Percentiles rank a stretch among this genome's conserved stretches.
phyloP scores from a whole-genome alignment of 2,329 filamentous ascomycete species.

The Ceratocystis destructans region DNA sequence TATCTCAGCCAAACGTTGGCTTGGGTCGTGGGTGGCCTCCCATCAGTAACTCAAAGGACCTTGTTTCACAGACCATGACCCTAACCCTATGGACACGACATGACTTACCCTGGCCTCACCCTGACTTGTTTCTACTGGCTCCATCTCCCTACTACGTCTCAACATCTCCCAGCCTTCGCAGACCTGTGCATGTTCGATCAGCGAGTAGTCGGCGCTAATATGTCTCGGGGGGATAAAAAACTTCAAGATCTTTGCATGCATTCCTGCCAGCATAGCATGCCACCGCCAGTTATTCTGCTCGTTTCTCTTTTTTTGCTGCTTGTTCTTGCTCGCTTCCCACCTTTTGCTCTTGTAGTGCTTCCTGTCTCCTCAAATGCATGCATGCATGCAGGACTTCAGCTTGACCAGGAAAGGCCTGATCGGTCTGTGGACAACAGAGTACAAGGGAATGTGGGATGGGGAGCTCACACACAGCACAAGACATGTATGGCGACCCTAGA shows the following conservation, averaged over 20 bases:
- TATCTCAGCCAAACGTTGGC: neutral
- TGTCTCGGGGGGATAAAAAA: neutral
- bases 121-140: neutral
- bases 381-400: neutral
- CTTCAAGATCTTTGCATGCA: neutral
- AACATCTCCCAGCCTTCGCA: neutral
- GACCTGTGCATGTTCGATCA: neutral
- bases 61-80: neutral
- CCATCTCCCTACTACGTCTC: neutral
- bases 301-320: neutral
- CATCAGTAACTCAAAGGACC: neutral
- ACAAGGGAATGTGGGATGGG: too few relatives aligned
- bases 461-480: too few relatives aligned
- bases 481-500: too few relatives aligned
- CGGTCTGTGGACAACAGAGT: too few relatives aligned
- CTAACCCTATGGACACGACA: neutral
- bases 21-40: conserved; percentile 1
- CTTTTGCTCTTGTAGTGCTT: neutral
- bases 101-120: neutral
- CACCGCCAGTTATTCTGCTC: neutral
- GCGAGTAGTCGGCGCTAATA: too few relatives aligned
- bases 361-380: neutral
- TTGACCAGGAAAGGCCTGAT: neutral
- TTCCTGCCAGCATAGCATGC: neutral
- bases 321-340: neutral